Conservation (phyloP, 805 yeast species). For the Yamadazyma paraphyllophila region DNA sequence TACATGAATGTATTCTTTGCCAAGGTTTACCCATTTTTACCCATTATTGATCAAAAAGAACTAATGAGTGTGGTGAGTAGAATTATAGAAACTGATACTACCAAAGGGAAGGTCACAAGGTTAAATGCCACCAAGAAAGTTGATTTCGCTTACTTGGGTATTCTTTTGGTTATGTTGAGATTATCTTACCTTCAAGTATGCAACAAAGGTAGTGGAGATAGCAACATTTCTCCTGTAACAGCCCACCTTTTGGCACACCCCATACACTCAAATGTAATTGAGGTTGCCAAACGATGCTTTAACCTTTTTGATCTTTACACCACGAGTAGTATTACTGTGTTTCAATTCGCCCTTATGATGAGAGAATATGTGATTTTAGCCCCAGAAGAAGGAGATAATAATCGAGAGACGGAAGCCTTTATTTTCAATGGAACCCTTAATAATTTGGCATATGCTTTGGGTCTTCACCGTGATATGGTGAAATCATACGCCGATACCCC, state of each 20-base stretch:
- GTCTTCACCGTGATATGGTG: background rate
- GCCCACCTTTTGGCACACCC: constrained; percentile 28
- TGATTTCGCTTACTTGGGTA: constrained; percentile 36
- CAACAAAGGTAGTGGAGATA: constrained; percentile 5
- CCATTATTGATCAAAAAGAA: constrained; percentile 58
- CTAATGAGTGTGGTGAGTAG: constrained; percentile 41
- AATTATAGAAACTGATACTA: constrained; percentile 41
- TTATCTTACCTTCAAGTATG: constrained; percentile 25
- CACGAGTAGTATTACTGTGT: constrained; percentile 46
- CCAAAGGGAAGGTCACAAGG: constrained; percentile 16
- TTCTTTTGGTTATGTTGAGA: constrained; percentile 32
- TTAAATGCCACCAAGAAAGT: constrained; percentile 27
- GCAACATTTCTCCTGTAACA: constrained; percentile 13
- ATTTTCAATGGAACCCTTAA: constrained; percentile 51
- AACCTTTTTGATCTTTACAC: constrained; percentile 28
- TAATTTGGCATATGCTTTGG: background rate
- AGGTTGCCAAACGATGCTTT: constrained; percentile 33
- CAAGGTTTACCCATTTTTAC: constrained; percentile 58
- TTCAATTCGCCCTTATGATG: constrained; percentile 54
- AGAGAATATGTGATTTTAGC: constrained; percentile 47
- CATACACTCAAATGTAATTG: constrained; percentile 23
- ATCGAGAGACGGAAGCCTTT: constrained; percentile 54
- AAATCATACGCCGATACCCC: background rate
- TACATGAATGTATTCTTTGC: constrained; percentile 58
- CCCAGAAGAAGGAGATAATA: constrained; percentile 57